Percentiles rank a stretch among this genome's conserved stretches.
Conservation (phyloP, 2,329 filamentous ascomycete genomes). For the Curvularia spicifera region DNA sequence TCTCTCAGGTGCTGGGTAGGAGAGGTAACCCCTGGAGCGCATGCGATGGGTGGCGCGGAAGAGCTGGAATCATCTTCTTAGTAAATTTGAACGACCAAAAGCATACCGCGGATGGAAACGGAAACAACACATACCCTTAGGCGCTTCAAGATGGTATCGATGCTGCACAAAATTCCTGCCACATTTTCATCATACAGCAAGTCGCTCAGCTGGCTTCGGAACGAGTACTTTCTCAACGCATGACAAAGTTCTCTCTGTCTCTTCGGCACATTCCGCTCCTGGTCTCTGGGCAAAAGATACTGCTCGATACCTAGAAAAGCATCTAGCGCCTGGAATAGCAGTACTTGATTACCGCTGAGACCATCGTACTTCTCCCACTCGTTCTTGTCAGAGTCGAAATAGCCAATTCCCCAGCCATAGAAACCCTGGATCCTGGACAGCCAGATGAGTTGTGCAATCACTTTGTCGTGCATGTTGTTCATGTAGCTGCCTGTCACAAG, state of each 20-base stretch:
- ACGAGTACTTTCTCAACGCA: slow-evolving; percentile 6
- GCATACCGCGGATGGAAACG: not conserved
- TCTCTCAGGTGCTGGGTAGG: slow-evolving; percentile 10
- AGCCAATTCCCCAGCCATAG: slow-evolving; percentile 8
- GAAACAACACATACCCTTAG: slow-evolving; percentile 9
- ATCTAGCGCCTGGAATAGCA: slow-evolving; percentile 10
- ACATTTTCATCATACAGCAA: not conserved
- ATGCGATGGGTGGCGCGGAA: slow-evolving; percentile 11
- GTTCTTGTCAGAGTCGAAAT: not conserved
- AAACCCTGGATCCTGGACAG: slow-evolving; percentile 12
- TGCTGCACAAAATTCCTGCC: not conserved
- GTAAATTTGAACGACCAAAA: not conserved
- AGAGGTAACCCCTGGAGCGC: slow-evolving; percentile 8
- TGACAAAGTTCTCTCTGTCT: slow-evolving; percentile 7
- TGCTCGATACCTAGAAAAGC: slow-evolving; percentile 13
- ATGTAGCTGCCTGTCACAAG: slow-evolving; percentile 2
- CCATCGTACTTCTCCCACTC: slow-evolving; percentile 11
- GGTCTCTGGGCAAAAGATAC: slow-evolving; percentile 7
- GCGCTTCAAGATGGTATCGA: slow-evolving; percentile 3
- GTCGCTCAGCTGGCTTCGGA: not conserved
- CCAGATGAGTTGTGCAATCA: slow-evolving; percentile 10
- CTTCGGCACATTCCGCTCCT: slow-evolving; percentile 6
- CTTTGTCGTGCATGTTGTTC: slow-evolving; percentile 8
- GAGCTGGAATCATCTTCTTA: slow-evolving; percentile 1
- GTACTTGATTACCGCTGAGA: slow-evolving; percentile 7